Evolutionary conservation across 169 alveolate genomes (phyloP).

Genomic region (Toxoplasma gondii): DNA sequence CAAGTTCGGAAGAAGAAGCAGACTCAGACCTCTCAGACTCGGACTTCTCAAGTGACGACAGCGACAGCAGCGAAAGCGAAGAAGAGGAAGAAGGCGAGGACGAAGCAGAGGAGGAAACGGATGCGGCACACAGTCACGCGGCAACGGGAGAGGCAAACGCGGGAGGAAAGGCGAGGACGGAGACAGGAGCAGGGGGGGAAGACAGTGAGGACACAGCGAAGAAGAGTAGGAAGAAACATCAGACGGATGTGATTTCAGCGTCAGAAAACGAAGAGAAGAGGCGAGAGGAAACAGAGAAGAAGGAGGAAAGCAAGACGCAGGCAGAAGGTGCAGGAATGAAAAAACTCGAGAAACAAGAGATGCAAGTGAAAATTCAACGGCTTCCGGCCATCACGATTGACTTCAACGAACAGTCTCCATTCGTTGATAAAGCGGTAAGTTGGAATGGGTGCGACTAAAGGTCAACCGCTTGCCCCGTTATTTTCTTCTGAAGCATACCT

Average conservation of each 20-base stretch:
- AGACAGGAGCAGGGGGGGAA: neutral
- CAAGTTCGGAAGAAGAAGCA: neutral
- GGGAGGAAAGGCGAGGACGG: neutral
- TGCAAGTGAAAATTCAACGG: neutral
- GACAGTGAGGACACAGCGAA: neutral
- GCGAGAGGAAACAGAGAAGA: neutral
- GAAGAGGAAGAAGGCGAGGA: neutral
- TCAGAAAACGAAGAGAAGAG: neutral
- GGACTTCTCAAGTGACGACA: neutral
- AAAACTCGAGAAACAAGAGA: neutral
- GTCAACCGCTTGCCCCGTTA: neutral
- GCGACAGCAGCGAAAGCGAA: constrained; percentile 2
- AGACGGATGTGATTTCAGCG: neutral
- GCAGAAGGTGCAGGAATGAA: neutral
- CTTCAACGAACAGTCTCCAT: constrained; percentile 11
- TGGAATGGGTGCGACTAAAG: neutral
- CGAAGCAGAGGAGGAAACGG: neutral
- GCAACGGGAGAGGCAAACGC: neutral
- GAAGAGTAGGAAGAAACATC: neutral
- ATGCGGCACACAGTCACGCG: neutral
- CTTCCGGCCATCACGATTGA: neutral
- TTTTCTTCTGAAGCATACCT: too few species aligned
- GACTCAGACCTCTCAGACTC: neutral
- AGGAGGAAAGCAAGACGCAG: neutral
- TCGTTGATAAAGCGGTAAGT: neutral